Percentiles rank a stretch among this genome's conserved stretches.
These are phyloP conservation scores for Metahyphopichia silvanorum DNA, from an alignment of 805 yeast genomes.

Conservation along the genomic window DNA sequence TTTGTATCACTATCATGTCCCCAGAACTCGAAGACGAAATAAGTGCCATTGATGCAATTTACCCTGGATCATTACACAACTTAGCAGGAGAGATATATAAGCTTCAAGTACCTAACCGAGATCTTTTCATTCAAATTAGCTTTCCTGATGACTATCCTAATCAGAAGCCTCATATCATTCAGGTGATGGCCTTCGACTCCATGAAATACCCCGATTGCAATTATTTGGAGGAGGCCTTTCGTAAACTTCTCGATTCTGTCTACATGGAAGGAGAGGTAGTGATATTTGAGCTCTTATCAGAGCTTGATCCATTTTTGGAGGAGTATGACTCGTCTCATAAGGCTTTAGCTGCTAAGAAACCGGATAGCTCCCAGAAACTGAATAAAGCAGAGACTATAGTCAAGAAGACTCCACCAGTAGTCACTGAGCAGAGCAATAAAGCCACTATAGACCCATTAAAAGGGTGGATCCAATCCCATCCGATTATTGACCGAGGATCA, in stretches of 20 bases:
- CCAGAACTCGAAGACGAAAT: conserved; percentile 69
- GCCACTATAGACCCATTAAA: conserved; percentile 44
- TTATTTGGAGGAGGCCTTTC: conserved; percentile 46
- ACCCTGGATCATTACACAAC: conserved; percentile 55
- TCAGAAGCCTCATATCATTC: conserved; percentile 60
- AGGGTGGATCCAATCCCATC: conserved; percentile 77
- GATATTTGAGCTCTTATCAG: conserved; percentile 73
- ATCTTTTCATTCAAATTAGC: conserved; percentile 59
- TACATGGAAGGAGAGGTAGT: conserved; percentile 67
- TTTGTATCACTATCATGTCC: conserved; percentile 16
- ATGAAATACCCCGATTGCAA: conserved; percentile 36
- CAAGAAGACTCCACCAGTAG: conserved; percentile 1
- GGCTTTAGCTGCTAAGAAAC: conserved; percentile 7
- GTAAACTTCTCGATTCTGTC: conserved; percentile 50
- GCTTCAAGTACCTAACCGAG: conserved; percentile 60
- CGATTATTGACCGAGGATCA: conserved; percentile 79
- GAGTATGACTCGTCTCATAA: conserved; percentile 23
- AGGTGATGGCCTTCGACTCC: conserved; percentile 40
- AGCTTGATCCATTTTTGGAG: conserved; percentile 50
- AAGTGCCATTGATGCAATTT: conserved; percentile 83
- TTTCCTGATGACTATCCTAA: conserved; percentile 73
- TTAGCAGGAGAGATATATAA: conserved; percentile 40
- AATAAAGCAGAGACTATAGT: conserved; percentile 9
- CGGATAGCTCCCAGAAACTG: conserved; percentile 3
- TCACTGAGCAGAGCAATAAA: not conserved